These are phyloP conservation scores for Cordyceps farinosa DNA, from an alignment of 2,329 filamentous ascomycete genomes.

Conservation along the genomic window DNA sequence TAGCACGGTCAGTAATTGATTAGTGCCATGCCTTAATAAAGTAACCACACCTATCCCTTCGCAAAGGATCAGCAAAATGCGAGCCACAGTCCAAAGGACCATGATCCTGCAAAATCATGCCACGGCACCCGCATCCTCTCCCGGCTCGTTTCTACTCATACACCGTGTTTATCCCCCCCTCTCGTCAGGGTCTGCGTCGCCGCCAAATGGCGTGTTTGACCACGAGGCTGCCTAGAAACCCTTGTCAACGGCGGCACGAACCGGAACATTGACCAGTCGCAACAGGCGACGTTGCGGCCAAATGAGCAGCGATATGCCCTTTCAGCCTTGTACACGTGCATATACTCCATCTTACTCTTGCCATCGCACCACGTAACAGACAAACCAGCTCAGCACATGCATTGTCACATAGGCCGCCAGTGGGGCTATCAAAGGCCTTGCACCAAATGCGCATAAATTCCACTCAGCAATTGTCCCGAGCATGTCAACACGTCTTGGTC, in stretches of 20 bases:
- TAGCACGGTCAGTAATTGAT: too few relatives aligned
- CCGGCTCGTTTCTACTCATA: neutral
- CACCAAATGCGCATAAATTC: neutral
- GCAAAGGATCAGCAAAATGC: neutral
- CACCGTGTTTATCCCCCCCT: neutral
- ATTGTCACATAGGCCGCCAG: neutral
- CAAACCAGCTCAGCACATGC: neutral
- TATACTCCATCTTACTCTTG: neutral
- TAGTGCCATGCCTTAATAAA: too few relatives aligned
- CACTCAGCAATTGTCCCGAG: neutral
- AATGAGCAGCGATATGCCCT: neutral
- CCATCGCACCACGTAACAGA: neutral
- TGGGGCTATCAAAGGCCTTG: neutral
- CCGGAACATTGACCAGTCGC: neutral
- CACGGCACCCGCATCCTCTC: neutral
- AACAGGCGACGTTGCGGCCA: neutral
- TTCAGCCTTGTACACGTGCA: neutral
- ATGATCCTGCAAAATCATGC: constrained; percentile 3
- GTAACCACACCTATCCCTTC: neutral
- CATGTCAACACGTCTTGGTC: neutral
- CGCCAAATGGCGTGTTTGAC: constrained; percentile 5
- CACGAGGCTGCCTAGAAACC: neutral
- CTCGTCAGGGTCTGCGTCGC: neutral
- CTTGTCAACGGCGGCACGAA: neutral
- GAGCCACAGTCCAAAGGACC: neutral